Conservation (phyloP, 768 basidiomycete genomes). For the Collybiopsis luxurians region DNA sequence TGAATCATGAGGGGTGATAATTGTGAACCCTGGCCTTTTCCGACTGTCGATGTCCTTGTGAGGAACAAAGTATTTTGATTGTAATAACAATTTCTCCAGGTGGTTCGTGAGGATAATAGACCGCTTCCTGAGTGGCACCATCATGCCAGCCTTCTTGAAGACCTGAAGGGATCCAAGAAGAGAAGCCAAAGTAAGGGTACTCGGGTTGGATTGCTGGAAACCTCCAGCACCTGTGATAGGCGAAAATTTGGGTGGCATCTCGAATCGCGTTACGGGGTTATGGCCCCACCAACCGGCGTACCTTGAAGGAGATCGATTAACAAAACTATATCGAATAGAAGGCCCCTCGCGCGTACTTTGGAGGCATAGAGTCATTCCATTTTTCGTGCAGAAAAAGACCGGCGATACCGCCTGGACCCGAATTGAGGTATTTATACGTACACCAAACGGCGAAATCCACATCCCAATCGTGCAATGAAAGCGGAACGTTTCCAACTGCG, state of each 20-base stretch:
- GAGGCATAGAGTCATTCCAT: slow-evolving; percentile 62
- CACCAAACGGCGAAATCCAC: slow-evolving; percentile 99
- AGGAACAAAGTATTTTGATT: slow-evolving; percentile 64
- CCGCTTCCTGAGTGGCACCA: slow-evolving; percentile 64
- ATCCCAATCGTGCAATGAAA: slow-evolving; percentile 88
- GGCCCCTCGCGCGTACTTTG: too few species aligned
- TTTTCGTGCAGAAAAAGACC: slow-evolving; percentile 87
- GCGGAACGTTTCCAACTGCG: slow-evolving; percentile 89
- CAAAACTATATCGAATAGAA: slow-evolving; percentile 15
- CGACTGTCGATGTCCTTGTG: slow-evolving; percentile 22
- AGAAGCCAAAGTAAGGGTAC: slow-evolving; percentile 72
- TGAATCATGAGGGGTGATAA: slow-evolving; percentile 79
- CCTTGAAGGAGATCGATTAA: slow-evolving; percentile 38
- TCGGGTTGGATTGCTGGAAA: slow-evolving; percentile 95
- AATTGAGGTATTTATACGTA: slow-evolving; percentile 97
- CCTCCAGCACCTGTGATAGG: slow-evolving; percentile 91
- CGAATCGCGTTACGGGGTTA: slow-evolving; percentile 80
- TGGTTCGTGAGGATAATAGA: slow-evolving; percentile 67
- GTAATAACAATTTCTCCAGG: slow-evolving; percentile 61
- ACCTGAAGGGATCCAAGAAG: slow-evolving; percentile 81
- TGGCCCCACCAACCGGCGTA: slow-evolving; percentile 99
- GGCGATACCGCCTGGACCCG: slow-evolving; percentile 96
- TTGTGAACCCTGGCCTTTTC: slow-evolving; percentile 66
- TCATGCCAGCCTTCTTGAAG: slow-evolving; percentile 78
- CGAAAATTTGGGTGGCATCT: slow-evolving; percentile 81